phyloP scores from a whole-genome alignment of 2,329 filamentous ascomycete genomes.

The Neonectria punicea region DNA sequence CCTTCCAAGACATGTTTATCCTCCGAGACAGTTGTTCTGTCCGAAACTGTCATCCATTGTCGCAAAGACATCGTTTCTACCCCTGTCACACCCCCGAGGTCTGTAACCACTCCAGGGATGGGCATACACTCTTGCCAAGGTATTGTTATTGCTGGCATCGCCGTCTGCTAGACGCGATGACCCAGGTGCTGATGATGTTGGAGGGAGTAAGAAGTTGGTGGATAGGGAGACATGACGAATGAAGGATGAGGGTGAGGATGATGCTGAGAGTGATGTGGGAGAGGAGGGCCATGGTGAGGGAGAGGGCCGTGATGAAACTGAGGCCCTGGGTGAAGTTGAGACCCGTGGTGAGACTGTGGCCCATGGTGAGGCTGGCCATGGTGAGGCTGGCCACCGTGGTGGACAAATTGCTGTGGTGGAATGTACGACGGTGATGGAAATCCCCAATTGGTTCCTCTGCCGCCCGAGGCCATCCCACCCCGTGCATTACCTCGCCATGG shows the following conservation, averaged over 20 bases:
- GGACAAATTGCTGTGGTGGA: conserved; percentile 17
- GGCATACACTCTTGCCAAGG: not conserved
- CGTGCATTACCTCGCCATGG: conserved; percentile 31
- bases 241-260: conserved; percentile 3
- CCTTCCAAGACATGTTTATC: not conserved
- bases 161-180: conserved; percentile 22
- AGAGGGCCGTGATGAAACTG: not conserved
- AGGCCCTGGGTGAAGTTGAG: too few relatives aligned
- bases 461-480: conserved; percentile 3
- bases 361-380: not conserved
- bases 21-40: not conserved
- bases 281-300: not conserved
- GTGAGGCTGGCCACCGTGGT: not conserved
- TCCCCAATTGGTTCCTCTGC: conserved; percentile 7
- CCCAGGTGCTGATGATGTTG: conserved; percentile 29
- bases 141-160: not conserved
- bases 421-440: conserved; percentile 7
- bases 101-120: too few relatives aligned
- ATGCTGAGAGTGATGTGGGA: not conserved
- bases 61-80: not conserved
- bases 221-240: conserved; percentile 12
- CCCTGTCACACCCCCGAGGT: not conserved
- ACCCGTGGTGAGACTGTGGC: not conserved
- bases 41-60: not conserved
- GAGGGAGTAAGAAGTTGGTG: not conserved